Base-by-base conservation (phyloP, 2,329 filamentous ascomycete species). In the Cercospora zeae-maydis region DNA sequence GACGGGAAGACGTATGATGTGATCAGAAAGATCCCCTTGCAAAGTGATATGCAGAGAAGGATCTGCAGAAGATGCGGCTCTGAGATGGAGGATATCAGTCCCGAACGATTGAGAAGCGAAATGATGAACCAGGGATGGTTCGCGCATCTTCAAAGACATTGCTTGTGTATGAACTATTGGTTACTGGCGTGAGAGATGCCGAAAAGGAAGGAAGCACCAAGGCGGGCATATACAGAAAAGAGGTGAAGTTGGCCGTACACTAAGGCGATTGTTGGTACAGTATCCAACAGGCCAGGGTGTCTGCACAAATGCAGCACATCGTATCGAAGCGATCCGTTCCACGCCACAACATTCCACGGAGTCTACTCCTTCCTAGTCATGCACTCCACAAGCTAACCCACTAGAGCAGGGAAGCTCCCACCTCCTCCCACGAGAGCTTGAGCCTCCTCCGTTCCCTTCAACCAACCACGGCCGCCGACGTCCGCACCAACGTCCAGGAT, bases 1-100 rank as follows among this genome's bases (percentile, higher is more conserved):
- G 51, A 31, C 82, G 87, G 71, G 81, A 88, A 24, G 30, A 59
- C 31, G 10, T 79, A 82, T 8, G 85, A 87, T 71, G 80, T 84
- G 30, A 75, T 86, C 36, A 81, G 82, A 72, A 86, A 83, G 77
- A 67, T 63, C 10, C 75, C 72, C 63, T 59, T 80, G 45, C 16
- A 53, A 7, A 31, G 10, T n/a, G 30, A 53, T 31, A 59, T 59
- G 57, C 45, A 42, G 19, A 51, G 33, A 8, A 73, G 79, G 37
- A 67, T 73, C 52, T 82, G 80, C 70, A 74, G 78, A 52, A 70
- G 80, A 57, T 82, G 80, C 71, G 77, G 77, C 9, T 76, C 75
- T 57, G 74, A 75, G 37, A 81, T 79, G 76, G 80, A 82, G 70
- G 80, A 82, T 70, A 69, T 80, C 14, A 67, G 69, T 53, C 54